Evolutionary conservation across 2,329 filamentous ascomycete species (phyloP).

Genomic region (Botrytis deweyae): DNA sequence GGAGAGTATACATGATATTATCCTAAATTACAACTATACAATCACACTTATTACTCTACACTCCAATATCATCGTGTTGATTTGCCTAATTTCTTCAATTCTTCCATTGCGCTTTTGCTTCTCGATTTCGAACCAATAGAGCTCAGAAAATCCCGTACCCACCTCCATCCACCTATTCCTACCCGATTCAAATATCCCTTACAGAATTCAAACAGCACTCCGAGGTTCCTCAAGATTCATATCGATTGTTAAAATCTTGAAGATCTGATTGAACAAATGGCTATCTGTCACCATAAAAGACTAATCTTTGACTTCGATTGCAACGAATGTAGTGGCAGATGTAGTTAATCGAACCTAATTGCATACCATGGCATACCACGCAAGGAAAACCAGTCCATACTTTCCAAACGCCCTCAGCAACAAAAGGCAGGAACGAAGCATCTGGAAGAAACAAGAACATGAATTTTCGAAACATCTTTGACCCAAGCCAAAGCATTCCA

Average conservation of each 20-base stretch:
- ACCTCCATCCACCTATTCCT: not conserved
- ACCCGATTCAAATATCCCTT: not conserved
- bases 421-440: not conserved
- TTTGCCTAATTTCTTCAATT: not conserved
- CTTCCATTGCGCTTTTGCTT: not conserved
- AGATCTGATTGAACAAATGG: no score
- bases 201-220: not conserved
- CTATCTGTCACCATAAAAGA: not conserved
- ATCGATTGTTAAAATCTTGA: not conserved
- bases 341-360: not conserved
- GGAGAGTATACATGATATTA: not conserved
- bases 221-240: not conserved
- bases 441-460: not conserved
- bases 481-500: not conserved
- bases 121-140: no score
- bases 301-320: no score
- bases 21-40: no score
- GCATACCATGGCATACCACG: not conserved
- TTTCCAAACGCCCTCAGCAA: not conserved
- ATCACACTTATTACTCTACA: not conserved
- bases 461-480: not conserved
- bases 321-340: not conserved
- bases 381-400: not conserved
- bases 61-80: not conserved
- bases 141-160: not conserved